Base-by-base conservation (phyloP, 2,329 filamentous ascomycete species). In the Beauveria medogensis region DNA sequence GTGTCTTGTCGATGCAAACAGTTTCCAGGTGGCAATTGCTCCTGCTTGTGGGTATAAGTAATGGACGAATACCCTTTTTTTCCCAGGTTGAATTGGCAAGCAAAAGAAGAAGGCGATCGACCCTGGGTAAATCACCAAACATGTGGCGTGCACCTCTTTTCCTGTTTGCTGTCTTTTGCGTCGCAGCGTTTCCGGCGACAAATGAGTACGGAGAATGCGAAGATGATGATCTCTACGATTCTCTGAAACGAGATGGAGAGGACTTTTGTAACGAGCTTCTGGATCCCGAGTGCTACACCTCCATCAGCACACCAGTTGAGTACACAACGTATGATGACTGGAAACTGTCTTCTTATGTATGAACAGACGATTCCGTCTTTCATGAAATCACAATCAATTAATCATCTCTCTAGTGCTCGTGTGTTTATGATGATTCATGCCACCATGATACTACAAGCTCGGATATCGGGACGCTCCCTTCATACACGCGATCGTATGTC, bases 311-410 rank as follows among this genome's bases (percentile, higher is more conserved):
- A 12, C 72, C 71, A 28, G 61, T 63, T 6, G 65, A 69, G 52
- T 73, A 71, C 58, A 63, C 67, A 44, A 66, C 66, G 2, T 70
- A 70, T 59, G 67, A 70, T 24, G 66, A 67, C 46, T 66, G 65
- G 12, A 67, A 64, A 58, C 64, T 74, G 60, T 70, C 71, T 26
- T 71, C 69, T 14, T 70, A 70, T 40, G 72, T 74, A 60, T 68
- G 72, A 10, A 5, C 28, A 54, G 20, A 46, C 5, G 24, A 37
- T 16, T 5, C 3, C 2, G 3, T 6, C 53, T 63, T 44, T 14
- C 3, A 22, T 16, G 10, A n/a, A 8, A 44, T 1, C 5, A 16
- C 9, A 1, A 6, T 16, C n/a, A 20, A 28, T 20, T 55, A 26
- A 59, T 22, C 2, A 20, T 30, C 9, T 26, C 2, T 7, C 16